Base-by-base conservation (phyloP, 306 rosid genomes). In the Bauhinia variegata region DNA sequence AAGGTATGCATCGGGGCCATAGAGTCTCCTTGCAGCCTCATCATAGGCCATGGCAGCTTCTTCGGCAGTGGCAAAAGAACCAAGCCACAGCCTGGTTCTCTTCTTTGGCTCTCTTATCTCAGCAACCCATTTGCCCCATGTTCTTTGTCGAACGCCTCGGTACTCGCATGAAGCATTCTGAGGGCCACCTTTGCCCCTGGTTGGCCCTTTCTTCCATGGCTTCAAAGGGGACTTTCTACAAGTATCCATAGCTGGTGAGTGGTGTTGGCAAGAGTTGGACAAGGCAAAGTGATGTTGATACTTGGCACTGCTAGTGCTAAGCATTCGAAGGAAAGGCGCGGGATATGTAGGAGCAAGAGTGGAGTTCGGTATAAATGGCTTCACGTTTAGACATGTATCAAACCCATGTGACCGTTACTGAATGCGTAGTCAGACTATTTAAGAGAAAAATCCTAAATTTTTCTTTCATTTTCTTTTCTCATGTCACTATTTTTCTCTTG, bases 101-200 rank as follows among this genome's bases (percentile, higher is more conserved):
- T 90, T 93, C 83, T 90, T 88, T 0, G 99, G 99, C 80, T 93
- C 99, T 70, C 97, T 84, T 55, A 93, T 93, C 71, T 93, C 99
- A 0, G 99, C 97, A 15, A 93, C 99, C 99, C 99, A 93, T 78
- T 93, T 93, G 4, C 97, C 99, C 99, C 99, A 93, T 0, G 97
- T 93, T 68, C 99, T 79, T 52, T 90, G 99, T 1, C 99, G 76
- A 49, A 93, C 99, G 1, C 99, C 99, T 6, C 99, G 86, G 50
- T 90, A 93, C 58, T 93, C 88, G 0, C 99, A 93, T 0, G 89
- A 76, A 23, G 97, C 97, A 5, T 93, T 93, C 69, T 83, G 88
- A 11, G 99, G 99, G 39, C 99, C 99, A 0, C 99, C 99, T 82
- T 93, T 93, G 48, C 99, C 99, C 49, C 97, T 71, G 1, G 97